Base-by-base conservation (phyloP, 495 filamentous ascomycete species). In the Bathelium albidoporum region DNA sequence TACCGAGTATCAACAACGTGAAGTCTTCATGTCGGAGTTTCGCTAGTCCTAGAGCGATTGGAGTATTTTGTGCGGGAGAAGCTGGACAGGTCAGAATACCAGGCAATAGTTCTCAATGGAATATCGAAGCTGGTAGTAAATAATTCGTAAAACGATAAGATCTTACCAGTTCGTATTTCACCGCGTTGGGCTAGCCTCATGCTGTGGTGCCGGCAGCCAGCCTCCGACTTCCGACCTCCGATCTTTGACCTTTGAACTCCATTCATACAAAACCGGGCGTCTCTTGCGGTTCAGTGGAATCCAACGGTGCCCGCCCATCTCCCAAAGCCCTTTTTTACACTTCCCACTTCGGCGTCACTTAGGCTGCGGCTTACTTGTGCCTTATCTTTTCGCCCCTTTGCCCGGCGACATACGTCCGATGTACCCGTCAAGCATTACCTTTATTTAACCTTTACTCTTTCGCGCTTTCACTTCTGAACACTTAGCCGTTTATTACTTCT, bases 391-490 rank as follows among this genome's bases (percentile, higher is more conserved):
- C 14, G 34, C 34, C 5, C 14, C 34, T 39, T 14, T 14, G 14
- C 34, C 14, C 14, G 14, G 34, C 14, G 14, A 5, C 34, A 14
- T 5, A 39, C 34, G 34, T 14, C 34, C 34, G 34, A 39, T 39
- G 5, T 39, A 14, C 34, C 5, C 34, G 14, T 14, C 14, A 39
- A 39, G 34, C 5, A 39, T 5, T n/a, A n/a, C n/a, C 34, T 5
- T 39, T 39, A 5, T 16, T 55, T 29, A 55, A 29, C 5, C 2
- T 11, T 10, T 16, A n/a, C 24, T 55, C 24, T 55, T 29, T 14
- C 43, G 20, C 49, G 24, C 24, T 29, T 55, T n/a, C 20, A n/a
- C 11, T 36, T 36, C 32, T 16, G n/a, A 14, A 60, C 65, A 69
- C 69, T 14, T 39, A 39, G n/a, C n/a, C n/a, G n/a, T n/a, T n/a